Evolutionary conservation across 257 asterid species (phyloP).

Genomic region (Catharanthus roseus): DNA sequence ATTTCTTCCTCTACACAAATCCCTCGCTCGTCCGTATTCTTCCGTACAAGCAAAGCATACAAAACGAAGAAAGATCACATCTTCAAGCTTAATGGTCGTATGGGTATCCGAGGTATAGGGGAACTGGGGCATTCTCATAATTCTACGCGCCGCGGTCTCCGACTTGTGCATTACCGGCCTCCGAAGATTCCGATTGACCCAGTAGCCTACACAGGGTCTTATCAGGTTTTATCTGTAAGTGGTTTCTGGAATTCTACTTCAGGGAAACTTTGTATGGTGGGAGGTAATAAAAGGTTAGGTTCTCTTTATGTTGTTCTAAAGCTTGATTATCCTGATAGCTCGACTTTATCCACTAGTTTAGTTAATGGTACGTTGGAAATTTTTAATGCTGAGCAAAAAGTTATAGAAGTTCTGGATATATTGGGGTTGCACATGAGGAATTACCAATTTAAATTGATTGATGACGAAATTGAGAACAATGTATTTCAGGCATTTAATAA

Average conservation of each 20-base stretch:
- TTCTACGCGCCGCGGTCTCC: conserved; percentile 51
- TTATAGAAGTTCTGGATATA: conserved; percentile 30
- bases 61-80: conserved; percentile 46
- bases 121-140: conserved; percentile 23
- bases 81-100: conserved; percentile 47
- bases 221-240: conserved; percentile 27
- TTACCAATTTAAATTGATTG: conserved; percentile 66
- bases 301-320: conserved; percentile 51
- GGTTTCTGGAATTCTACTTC: conserved; percentile 77
- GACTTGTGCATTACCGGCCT: conserved; percentile 59
- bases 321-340: conserved; percentile 66
- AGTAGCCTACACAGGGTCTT: conserved; percentile 18
- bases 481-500: conserved; percentile 43
- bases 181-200: conserved; percentile 50
- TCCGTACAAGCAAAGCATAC: conserved; percentile 32
- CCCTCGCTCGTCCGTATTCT: conserved; percentile 32
- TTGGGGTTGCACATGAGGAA: conserved; percentile 61
- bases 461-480: conserved; percentile 38
- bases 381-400: conserved; percentile 20
- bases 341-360: conserved; percentile 52
- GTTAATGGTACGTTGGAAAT: conserved; percentile 68
- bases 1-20: conserved; percentile 7
- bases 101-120: conserved; percentile 23
- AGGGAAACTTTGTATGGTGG: conserved; percentile 83
- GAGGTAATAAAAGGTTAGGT: conserved; percentile 40